Evolutionary conservation across 1,284 basidiomycete genomes (phyloP).

Genomic region (Puccinia horiana): DNA sequence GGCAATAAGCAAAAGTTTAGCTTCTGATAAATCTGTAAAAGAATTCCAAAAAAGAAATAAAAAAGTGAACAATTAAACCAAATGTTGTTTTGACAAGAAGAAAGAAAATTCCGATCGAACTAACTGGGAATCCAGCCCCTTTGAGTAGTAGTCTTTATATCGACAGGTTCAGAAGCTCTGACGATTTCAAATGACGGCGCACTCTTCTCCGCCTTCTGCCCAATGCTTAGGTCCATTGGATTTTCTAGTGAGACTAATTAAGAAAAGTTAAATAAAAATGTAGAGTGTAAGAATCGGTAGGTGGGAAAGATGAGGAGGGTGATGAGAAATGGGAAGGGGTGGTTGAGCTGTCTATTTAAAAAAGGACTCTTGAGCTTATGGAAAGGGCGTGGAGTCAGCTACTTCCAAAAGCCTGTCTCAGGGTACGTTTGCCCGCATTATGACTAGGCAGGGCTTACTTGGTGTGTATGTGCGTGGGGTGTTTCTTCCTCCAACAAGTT

Average conservation of each 20-base stretch:
- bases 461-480: not conserved
- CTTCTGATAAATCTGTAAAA: constrained; percentile 5
- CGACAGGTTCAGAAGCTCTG: not conserved
- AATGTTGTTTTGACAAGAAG: not conserved
- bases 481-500: no score
- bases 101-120: not conserved
- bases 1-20: constrained; percentile 26
- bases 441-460: no score
- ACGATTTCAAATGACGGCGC: not conserved
- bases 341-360: no score
- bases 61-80: not conserved
- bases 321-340: no score
- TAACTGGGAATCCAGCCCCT: not conserved
- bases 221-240: not conserved
- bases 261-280: no score
- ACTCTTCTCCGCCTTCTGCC: not conserved
- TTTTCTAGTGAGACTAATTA: no score
- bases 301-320: no score
- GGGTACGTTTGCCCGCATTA: no score
- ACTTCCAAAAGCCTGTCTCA: no score
- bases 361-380: no score
- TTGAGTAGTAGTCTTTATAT: not conserved
- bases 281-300: no score
- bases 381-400: no score
- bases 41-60: constrained; percentile 13